Conservation (phyloP, 305 asterid species). For the Fraxinus angustifolia region DNA sequence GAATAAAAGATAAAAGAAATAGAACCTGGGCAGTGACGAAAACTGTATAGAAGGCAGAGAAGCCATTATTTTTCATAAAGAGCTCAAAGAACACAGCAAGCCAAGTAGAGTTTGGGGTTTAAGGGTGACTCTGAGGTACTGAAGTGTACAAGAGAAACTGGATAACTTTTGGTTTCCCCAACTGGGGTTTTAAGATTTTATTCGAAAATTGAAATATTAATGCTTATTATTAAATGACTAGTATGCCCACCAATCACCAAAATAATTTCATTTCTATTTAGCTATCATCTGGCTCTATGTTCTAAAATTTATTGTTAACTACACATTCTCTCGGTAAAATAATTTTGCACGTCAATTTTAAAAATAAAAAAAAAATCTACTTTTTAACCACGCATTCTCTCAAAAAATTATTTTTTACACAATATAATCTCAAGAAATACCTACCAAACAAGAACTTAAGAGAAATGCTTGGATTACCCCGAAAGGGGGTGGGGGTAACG, state of each 20-base stretch:
- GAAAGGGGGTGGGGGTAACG: too few relatives aligned
- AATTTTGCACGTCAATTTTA: too few relatives aligned
- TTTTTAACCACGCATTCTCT: too few relatives aligned
- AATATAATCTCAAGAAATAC: too few relatives aligned
- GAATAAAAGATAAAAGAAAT: constrained; percentile 27
- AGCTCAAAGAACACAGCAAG: constrained; percentile 12
- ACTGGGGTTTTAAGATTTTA: constrained; percentile 7
- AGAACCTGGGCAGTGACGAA: constrained; percentile 66
- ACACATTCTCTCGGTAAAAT: too few relatives aligned
- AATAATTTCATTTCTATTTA: background rate
- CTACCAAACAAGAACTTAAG: too few relatives aligned
- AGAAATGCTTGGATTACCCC: too few relatives aligned
- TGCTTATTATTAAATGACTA: background rate
- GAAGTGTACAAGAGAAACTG: constrained; percentile 11
- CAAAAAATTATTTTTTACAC: too few relatives aligned
- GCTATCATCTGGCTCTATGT: background rate
- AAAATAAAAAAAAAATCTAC: too few relatives aligned
- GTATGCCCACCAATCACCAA: background rate
- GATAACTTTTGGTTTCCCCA: constrained; percentile 22
- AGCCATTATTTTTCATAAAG: constrained; percentile 44
- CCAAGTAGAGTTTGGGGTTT: constrained; percentile 28
- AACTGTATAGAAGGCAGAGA: constrained; percentile 56
- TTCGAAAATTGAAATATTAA: background rate
- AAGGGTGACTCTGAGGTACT: constrained; percentile 18
- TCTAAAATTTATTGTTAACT: too few relatives aligned